A percentile compares a stretch with the other conserved stretches of the same genome.
Conservation (phyloP, 73 alveolate genomes). For the Symbiodinium natans region DNA sequence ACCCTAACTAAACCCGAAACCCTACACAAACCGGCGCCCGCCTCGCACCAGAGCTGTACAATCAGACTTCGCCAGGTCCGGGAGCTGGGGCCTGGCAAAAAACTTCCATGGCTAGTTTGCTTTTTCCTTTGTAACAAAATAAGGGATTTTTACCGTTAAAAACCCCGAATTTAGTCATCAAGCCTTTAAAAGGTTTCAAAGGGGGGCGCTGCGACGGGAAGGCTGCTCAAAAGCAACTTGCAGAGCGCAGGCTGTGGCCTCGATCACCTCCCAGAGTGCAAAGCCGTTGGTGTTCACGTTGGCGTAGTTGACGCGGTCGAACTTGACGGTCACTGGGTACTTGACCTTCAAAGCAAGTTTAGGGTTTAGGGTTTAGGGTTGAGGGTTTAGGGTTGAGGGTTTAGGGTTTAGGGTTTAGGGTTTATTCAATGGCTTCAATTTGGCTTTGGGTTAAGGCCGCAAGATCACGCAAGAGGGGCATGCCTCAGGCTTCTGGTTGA, state of each 20-base stretch:
- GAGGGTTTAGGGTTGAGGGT: no score
- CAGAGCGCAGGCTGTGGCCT: constrained; percentile 2
- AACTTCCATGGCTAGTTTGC: no score
- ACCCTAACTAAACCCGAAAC: not conserved
- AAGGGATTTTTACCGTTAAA: no score
- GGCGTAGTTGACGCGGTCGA: constrained; percentile 66
- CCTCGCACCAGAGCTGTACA: not conserved
- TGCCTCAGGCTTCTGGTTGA: constrained; percentile 85
- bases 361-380: no score
- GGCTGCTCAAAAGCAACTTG: no score
- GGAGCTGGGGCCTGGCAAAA: not conserved
- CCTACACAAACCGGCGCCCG: not conserved
- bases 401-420: no score
- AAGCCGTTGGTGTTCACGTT: constrained; percentile 89
- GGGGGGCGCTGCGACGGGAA: not conserved
- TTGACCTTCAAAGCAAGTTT: not conserved
- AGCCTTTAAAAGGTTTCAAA: not conserved
- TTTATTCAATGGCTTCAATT: no score
- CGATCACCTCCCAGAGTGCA: constrained; percentile 87
- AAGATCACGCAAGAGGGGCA: no score
- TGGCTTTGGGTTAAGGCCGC: no score
- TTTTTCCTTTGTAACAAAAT: no score
- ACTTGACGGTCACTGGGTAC: constrained; percentile 93
- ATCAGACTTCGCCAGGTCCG: constrained; percentile 7
- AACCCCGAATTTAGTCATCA: no score